phyloP scores from a whole-genome alignment of 139 green algal genomes.

The Coccomyxa sp. region DNA sequence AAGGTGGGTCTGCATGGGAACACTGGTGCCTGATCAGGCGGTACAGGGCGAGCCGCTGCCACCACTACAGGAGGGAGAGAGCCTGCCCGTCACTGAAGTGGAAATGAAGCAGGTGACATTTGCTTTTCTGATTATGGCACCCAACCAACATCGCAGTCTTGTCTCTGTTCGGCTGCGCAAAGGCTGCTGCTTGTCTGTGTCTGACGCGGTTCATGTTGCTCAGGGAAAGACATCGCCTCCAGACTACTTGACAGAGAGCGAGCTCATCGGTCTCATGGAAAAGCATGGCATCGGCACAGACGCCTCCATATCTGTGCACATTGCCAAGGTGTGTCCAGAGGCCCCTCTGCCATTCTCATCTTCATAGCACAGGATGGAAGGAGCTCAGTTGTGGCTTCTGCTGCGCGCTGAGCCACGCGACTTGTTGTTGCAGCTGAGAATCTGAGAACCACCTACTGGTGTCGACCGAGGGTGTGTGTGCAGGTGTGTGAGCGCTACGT shows the following conservation, averaged over 20 bases:
- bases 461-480: no score
- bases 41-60: conserved; percentile 59
- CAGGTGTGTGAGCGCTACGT: conserved; percentile 49
- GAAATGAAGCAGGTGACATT: conserved; percentile 38
- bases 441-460: no score
- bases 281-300: conserved; percentile 83
- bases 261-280: conserved; percentile 87
- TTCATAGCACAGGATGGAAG: not conserved
- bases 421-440: no score
- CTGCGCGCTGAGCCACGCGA: no score
- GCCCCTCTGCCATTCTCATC: not conserved
- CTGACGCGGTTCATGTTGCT: no score
- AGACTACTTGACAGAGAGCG: conserved; percentile 76
- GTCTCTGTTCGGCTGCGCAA: no score
- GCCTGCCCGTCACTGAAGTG: conserved; percentile 50
- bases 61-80: conserved; percentile 45
- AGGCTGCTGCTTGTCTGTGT: no score
- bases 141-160: no score
- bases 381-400: no score
- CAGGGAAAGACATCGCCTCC: conserved; percentile 63
- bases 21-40: conserved; percentile 15
- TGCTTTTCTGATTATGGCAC: not conserved
- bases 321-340: conserved; percentile 81
- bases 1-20: not conserved
- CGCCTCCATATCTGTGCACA: conserved; percentile 72